A percentile compares a stretch with the other conserved stretches of the same genome.
phyloP scores from a whole-genome alignment of 2,329 filamentous ascomycete species.

The Aspergillus sp. region DNA sequence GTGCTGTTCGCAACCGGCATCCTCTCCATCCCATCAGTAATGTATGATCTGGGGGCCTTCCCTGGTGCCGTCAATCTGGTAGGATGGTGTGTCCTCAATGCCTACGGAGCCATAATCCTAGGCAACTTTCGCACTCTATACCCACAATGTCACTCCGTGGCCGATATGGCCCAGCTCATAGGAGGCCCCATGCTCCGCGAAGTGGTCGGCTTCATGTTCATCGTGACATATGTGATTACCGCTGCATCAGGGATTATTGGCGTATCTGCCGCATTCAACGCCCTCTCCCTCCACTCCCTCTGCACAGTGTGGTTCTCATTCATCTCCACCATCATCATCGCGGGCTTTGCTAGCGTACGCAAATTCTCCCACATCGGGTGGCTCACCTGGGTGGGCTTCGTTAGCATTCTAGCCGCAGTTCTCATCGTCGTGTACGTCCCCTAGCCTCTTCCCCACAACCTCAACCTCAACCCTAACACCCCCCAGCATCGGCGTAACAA shows the following conservation, averaged over 20 bases:
- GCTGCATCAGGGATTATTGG: constrained; percentile 61
- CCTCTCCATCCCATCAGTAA: constrained; percentile 22
- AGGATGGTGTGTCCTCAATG: constrained; percentile 43
- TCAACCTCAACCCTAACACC: not conserved
- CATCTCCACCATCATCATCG: constrained; percentile 54
- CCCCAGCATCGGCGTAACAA: constrained; percentile 55
- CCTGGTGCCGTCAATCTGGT: constrained; percentile 20
- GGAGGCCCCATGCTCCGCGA: constrained; percentile 57
- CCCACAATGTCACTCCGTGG: constrained; percentile 54
- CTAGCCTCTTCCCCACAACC: not conserved
- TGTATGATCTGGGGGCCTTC: constrained; percentile 22
- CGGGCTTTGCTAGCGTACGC: constrained; percentile 53
- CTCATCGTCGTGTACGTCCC: constrained; percentile 55
- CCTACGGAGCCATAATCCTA: constrained; percentile 47
- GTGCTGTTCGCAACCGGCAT: constrained; percentile 32
- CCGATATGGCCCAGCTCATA: constrained; percentile 61
- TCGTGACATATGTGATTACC: constrained; percentile 60
- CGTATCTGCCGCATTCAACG: constrained; percentile 61
- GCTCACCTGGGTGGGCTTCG: constrained; percentile 63
- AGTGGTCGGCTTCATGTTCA: constrained; percentile 57
- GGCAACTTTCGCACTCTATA: constrained; percentile 56
- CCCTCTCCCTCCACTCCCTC: constrained; percentile 58
- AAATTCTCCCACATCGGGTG: constrained; percentile 64
- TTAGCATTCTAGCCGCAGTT: constrained; percentile 59
- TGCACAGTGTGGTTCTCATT: constrained; percentile 63